These are phyloP conservation scores for Nectriaceae sp. DNA, from an alignment of 2,329 filamentous ascomycete genomes.

Conservation along the genomic window DNA sequence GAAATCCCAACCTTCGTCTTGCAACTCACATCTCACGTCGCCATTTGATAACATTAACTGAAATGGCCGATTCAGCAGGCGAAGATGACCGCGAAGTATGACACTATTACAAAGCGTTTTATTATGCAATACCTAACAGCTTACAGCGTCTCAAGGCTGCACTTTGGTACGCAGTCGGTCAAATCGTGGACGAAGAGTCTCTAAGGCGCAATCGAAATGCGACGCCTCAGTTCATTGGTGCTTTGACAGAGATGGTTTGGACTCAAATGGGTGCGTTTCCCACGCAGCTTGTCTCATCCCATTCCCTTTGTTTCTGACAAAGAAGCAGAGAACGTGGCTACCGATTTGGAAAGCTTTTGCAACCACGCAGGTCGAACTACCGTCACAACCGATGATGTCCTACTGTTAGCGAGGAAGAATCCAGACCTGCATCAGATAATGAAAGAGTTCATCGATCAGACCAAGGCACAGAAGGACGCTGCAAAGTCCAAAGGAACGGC, in stretches of 20 bases:
- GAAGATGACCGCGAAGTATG: constrained; percentile 41
- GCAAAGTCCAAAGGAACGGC: constrained; percentile 30
- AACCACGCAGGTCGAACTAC: constrained; percentile 81
- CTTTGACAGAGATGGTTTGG: constrained; percentile 84
- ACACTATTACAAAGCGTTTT: too few relatives aligned
- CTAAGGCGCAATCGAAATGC: constrained; percentile 68
- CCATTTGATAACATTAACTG: not conserved
- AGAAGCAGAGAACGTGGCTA: constrained; percentile 53
- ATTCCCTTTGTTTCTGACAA: too few relatives aligned
- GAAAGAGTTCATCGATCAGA: constrained; percentile 64
- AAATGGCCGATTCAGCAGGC: constrained; percentile 33
- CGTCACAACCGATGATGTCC: constrained; percentile 82
- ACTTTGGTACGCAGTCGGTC: constrained; percentile 81
- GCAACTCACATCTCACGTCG: constrained; percentile 4
- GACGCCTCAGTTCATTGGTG: constrained; percentile 88
- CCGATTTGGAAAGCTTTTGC: constrained; percentile 58
- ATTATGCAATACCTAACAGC: not conserved
- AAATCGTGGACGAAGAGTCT: constrained; percentile 86
- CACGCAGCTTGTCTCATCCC: too few relatives aligned
- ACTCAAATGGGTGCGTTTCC: constrained; percentile 71
- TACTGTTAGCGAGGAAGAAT: constrained; percentile 85
- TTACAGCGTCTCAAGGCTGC: constrained; percentile 77
- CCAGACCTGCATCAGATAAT: constrained; percentile 80
- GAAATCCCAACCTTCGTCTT: constrained; percentile 4
- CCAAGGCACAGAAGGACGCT: constrained; percentile 46